phyloP scores from a whole-genome alignment of 2,329 filamentous ascomycete genomes.

The Mycosphaerella sp. region DNA sequence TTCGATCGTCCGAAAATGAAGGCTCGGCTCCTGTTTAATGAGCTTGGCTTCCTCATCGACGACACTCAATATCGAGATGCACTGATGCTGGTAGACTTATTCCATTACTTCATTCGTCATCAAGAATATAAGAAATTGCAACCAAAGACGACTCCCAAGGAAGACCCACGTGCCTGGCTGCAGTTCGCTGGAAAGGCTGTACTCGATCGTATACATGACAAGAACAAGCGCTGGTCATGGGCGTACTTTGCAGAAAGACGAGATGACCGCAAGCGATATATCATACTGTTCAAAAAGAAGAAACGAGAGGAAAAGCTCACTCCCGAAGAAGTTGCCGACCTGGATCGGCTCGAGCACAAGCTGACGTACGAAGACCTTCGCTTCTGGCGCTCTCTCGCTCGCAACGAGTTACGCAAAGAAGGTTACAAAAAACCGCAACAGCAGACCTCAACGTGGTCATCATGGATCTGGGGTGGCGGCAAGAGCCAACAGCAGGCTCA shows the following conservation, averaged over 20 bases:
- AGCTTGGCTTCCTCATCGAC: slow-evolving; percentile 95
- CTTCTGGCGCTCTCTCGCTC: slow-evolving; percentile 91
- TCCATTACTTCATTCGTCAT: slow-evolving; percentile 96
- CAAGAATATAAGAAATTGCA: slow-evolving; percentile 94
- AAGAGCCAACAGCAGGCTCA: slow-evolving; percentile 49
- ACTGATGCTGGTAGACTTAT: slow-evolving; percentile 95
- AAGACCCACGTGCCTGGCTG: slow-evolving; percentile 89
- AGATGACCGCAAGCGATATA: slow-evolving; percentile 83
- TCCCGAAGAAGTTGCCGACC: slow-evolving; percentile 61
- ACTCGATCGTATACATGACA: slow-evolving; percentile 87
- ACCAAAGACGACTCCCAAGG: slow-evolving; percentile 76
- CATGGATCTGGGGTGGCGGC: slow-evolving; percentile 79
- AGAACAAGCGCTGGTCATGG: slow-evolving; percentile 92
- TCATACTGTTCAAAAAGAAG: slow-evolving; percentile 92
- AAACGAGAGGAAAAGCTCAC: slow-evolving; percentile 63
- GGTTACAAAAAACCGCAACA: slow-evolving; percentile 70
- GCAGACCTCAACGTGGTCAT: slow-evolving; percentile 73
- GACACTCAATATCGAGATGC: slow-evolving; percentile 96
- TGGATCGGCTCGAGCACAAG: slow-evolving; percentile 76
- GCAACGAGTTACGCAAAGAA: slow-evolving; percentile 92
- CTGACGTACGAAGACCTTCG: slow-evolving; percentile 89
- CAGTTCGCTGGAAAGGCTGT: slow-evolving; percentile 86
- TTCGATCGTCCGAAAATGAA: slow-evolving; percentile 77
- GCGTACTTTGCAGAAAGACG: slow-evolving; percentile 87
- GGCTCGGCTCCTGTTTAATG: slow-evolving; percentile 85